A percentile compares a stretch with the other conserved stretches of the same genome.
These are phyloP conservation scores for Geotrichum aggregatum DNA, from an alignment of 1,139 yeast species.

Conservation along the genomic window DNA sequence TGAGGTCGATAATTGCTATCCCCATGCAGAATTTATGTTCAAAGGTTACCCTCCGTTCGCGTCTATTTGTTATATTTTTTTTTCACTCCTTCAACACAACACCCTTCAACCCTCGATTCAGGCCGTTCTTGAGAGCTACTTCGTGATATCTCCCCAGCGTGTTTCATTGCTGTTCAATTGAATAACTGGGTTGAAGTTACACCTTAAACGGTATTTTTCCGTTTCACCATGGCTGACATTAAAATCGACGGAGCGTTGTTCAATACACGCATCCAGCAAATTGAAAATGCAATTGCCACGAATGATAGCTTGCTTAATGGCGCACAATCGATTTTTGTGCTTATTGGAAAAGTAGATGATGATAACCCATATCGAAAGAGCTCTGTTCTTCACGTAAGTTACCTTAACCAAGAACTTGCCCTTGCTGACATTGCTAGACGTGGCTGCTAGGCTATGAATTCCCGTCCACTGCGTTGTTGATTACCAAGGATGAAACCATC, in stretches of 20 bases:
- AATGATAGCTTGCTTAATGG: conserved; percentile 44
- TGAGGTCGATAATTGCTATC: too few relatives aligned
- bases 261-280: conserved; percentile 42
- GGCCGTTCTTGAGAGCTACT: neutral
- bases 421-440: conserved; percentile 36
- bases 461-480: conserved; percentile 75
- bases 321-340: conserved; percentile 56
- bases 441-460: conserved; percentile 96
- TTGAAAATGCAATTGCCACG: conserved; percentile 43
- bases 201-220: neutral
- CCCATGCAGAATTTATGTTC: too few relatives aligned
- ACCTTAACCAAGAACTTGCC: neutral
- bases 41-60: conserved; percentile 21
- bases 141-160: neutral
- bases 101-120: neutral
- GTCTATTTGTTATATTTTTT: neutral
- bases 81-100: conserved; percentile 4
- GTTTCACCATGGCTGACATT: conserved; percentile 28
- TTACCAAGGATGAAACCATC: conserved; percentile 57
- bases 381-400: conserved; percentile 60
- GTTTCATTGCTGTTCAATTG: neutral
- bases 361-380: conserved; percentile 89
- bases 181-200: neutral
- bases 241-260: conserved; percentile 46
- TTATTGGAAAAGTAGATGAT: conserved; percentile 76